These are phyloP conservation scores for Stentor coeruleus DNA, from an alignment of 73 alveolate genomes.

Conservation along the genomic window DNA sequence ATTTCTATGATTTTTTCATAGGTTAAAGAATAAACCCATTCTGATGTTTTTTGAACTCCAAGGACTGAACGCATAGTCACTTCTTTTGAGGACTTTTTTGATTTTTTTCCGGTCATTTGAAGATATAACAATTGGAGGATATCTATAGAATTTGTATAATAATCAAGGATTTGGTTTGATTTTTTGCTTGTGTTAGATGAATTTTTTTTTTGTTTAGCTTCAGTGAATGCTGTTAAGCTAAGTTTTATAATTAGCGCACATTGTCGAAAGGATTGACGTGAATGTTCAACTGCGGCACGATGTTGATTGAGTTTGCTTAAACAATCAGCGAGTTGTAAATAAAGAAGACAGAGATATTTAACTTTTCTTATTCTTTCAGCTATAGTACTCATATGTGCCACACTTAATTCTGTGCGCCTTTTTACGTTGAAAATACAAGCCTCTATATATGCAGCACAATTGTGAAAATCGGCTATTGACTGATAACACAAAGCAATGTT, in stretches of 20 bases:
- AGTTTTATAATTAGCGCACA: conserved; percentile 66
- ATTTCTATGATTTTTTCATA: conserved; percentile 42
- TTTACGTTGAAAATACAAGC: conserved; percentile 43
- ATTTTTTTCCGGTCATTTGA: not conserved
- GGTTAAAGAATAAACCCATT: conserved; percentile 40
- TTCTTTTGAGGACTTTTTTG: too few relatives aligned
- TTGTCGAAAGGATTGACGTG: conserved; percentile 62
- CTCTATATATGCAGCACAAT: conserved; percentile 62
- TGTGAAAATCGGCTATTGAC: conserved; percentile 54
- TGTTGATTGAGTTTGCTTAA: conserved; percentile 70
- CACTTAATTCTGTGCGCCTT: not conserved
- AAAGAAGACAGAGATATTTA: conserved; percentile 74
- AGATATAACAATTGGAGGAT: not conserved
- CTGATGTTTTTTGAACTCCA: conserved; percentile 49
- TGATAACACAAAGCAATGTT: conserved; percentile 36
- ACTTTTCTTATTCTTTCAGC: conserved; percentile 55
- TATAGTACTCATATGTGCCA: too few relatives aligned
- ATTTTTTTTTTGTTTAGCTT: conserved; percentile 36
- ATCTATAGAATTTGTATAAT: not conserved
- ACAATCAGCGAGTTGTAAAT: conserved; percentile 85
- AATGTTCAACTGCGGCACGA: conserved; percentile 76
- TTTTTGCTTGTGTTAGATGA: not conserved
- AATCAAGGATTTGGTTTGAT: conserved; percentile 15
- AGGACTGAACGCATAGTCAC: not conserved
- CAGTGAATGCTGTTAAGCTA: conserved; percentile 37